phyloP scores from a whole-genome alignment of 176 grass and related monocot species.

The Echinochloa phyllopogon region DNA sequence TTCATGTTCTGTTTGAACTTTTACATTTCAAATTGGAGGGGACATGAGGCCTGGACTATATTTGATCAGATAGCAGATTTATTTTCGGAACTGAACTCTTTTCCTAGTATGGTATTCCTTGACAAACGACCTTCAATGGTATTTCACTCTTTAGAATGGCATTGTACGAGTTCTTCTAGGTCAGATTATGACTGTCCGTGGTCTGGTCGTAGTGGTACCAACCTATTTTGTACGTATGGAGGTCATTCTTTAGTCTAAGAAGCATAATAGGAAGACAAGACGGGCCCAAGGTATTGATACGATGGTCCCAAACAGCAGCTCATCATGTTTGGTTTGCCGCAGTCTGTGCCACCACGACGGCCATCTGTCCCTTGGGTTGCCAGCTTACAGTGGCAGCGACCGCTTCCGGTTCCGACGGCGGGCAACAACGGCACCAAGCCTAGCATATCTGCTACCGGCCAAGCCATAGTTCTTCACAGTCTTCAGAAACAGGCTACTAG shows the following conservation, averaged over 20 bases:
- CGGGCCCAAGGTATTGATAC: neutral
- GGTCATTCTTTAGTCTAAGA: neutral
- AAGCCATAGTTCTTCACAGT: neutral
- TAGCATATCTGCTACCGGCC: neutral
- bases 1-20: neutral
- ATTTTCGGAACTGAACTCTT: neutral
- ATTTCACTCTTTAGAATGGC: neutral
- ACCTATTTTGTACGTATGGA: neutral
- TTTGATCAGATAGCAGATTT: neutral
- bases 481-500: neutral
- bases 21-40: neutral
- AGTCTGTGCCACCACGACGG: neutral
- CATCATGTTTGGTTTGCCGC: neutral
- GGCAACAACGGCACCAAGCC: neutral
- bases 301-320: constrained; percentile 1
- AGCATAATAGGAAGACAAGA: neutral
- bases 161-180: neutral
- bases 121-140: no score
- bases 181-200: neutral
- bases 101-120: neutral
- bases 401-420: neutral
- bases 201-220: neutral
- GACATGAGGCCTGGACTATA: neutral
- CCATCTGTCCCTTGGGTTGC: neutral
- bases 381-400: neutral